Percentiles rank a stretch among this genome's conserved stretches.
phyloP scores from a whole-genome alignment of 176 grass and related monocot species.

The Chloris gayana region DNA sequence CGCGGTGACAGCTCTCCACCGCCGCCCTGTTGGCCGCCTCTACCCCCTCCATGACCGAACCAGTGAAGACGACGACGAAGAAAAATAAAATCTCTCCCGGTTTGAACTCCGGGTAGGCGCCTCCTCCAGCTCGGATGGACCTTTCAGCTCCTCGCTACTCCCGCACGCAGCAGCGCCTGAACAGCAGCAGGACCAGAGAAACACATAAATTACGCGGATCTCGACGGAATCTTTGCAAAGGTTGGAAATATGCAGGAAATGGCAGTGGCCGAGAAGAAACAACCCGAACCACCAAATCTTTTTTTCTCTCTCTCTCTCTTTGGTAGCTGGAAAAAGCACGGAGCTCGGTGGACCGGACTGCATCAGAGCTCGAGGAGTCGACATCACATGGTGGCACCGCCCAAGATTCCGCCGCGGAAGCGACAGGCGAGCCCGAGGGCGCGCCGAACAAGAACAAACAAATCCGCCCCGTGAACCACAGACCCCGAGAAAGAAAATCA shows the following conservation, averaged over 20 bases:
- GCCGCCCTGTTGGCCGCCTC: constrained; percentile 54
- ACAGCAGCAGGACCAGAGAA: not conserved
- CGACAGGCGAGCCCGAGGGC: not conserved
- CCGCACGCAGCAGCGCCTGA: constrained; percentile 50
- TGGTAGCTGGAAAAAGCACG: not conserved
- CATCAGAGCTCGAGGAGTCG: not conserved
- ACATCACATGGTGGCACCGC: not conserved
- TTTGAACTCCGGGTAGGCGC: not conserved
- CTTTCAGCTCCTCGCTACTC: constrained; percentile 25
- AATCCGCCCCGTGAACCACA: not conserved
- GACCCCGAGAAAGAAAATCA: not conserved
- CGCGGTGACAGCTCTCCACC: constrained; percentile 48
- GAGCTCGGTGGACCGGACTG: not conserved
- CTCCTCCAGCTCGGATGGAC: not conserved
- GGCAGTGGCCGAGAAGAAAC: not conserved
- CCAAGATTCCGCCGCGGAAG: not conserved
- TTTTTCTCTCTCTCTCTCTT: too few relatives aligned
- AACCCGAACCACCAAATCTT: not conserved
- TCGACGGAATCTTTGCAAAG: not conserved
- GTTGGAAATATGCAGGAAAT: not conserved
- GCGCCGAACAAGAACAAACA: not conserved
- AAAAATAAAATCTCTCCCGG: too few relatives aligned
- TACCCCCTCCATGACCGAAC: constrained; percentile 41
- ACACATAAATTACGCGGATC: constrained; percentile 27
- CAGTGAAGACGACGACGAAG: not conserved